A percentile compares a stretch with the other conserved stretches of the same genome.
These are phyloP conservation scores for Centaurea solstitialis DNA, from an alignment of 129 eudicot genomes.

Conservation along the genomic window DNA sequence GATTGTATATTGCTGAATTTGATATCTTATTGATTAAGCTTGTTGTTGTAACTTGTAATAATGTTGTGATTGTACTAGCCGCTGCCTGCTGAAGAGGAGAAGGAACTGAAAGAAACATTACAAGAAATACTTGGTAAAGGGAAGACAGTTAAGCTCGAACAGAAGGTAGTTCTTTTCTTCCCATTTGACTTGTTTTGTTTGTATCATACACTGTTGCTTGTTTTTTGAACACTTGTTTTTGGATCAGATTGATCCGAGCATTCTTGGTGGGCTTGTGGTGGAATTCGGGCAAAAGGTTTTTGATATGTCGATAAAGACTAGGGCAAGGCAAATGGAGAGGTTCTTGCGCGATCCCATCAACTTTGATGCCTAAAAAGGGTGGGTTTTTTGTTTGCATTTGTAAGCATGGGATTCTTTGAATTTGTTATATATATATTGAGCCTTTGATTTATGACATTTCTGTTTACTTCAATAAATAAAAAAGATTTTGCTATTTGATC, in stretches of 20 bases:
- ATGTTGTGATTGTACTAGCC: conserved; percentile 52
- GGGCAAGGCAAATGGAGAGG: conserved; percentile 93
- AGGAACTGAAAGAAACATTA: conserved; percentile 80
- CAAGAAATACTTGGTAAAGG: conserved; percentile 82
- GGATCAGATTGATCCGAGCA: conserved; percentile 75
- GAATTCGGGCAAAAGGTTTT: conserved; percentile 80
- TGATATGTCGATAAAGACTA: conserved; percentile 84
- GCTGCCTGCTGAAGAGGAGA: conserved; percentile 80
- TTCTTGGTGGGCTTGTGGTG: conserved; percentile 92
- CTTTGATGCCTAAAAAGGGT: conserved; percentile 32
- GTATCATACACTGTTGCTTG: neutral
- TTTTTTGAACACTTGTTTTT: neutral
- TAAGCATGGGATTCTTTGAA: conserved; percentile 8
- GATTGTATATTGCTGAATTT: no score
- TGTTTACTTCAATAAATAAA: conserved; percentile 27
- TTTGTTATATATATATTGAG: neutral
- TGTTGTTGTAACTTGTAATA: neutral
- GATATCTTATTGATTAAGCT: neutral
- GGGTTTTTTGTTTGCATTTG: neutral
- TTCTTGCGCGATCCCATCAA: conserved; percentile 80
- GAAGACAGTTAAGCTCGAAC: conserved; percentile 74
- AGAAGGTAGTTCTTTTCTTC: conserved; percentile 54
- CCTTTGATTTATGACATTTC: conserved; percentile 8
- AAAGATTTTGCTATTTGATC: neutral
- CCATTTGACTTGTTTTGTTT: neutral